Evolutionary conservation across 192 early-diverging fungal genomes (phyloP), one percentile per base, ranked within the genome.

Genomic region (Gamsiella multidivaricata): DNA sequence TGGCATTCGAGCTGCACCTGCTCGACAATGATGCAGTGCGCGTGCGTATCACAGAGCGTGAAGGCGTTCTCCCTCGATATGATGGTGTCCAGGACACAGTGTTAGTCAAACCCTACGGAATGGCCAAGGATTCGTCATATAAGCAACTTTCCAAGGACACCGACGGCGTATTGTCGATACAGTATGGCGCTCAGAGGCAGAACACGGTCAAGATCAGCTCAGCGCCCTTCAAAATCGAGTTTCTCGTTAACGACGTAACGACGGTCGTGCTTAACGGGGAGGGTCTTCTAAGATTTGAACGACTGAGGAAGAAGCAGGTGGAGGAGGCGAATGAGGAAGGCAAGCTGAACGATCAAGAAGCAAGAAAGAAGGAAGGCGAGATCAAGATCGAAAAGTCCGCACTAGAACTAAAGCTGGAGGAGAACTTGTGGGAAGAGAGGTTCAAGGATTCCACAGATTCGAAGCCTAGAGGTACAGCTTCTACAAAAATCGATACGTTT

Each of bases 391-490:
- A 72, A 22, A 81, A 86, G 23, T 87, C 88, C 8, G 45, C 34
- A 1, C 11, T 63, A 39, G 65, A 80, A 18, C 53, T 60, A 23
- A 83, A 86, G 7, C 60, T 67, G 11, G 86, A 85, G 25, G 84
- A 88, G 10, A 80, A 71, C 63, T 66, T 88, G 54, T 95, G 96
- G 95, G 89, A 93, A 59, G 98, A 99, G 71, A 81, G 83, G n/a
- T 99, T 98, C 84, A 90, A 89, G 63, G 82, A 90, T 1, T 91
- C 90, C 84, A 88, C 85, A 12, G 98, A 99, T 81, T 84, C 90
- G n/a, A 99, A 99, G 83, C 97, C 97, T 9, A 85, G 90, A 70
- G 98, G 94, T 92, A 83, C 33, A 12, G 37, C 28, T 3, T 25
- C 23, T 6, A n/a, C n/a, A n/a, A n/a, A n/a, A n/a, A n/a, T n/a